phyloP scores from a whole-genome alignment of 2,329 filamentous ascomycete genomes.

The Trichoderma asperellum region DNA sequence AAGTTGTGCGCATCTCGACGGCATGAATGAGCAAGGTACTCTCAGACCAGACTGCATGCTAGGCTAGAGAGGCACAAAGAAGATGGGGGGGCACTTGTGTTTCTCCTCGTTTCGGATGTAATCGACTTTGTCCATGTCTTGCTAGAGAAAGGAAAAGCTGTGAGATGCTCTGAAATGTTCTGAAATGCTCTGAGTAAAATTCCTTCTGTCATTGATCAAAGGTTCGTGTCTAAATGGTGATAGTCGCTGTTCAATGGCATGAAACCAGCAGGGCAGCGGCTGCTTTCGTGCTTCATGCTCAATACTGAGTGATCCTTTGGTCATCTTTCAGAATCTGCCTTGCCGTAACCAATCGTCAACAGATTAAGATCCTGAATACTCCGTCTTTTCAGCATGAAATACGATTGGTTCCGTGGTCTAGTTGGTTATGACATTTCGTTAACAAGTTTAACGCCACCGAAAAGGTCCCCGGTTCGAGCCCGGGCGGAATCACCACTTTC shows the following conservation, averaged over 20 bases:
- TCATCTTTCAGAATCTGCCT: background rate
- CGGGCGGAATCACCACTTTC: conserved; percentile 25
- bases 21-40: background rate
- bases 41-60: background rate
- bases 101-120: background rate
- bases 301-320: background rate
- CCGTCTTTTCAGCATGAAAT: background rate
- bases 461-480: conserved; percentile 29
- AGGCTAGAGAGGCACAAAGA: background rate
- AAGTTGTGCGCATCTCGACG: background rate
- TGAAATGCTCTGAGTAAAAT: background rate
- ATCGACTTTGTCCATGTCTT: background rate
- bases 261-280: background rate
- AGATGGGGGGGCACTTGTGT: background rate
- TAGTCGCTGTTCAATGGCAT: background rate
- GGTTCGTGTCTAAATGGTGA: background rate
- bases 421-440: conserved; percentile 29
- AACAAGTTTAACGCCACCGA: conserved; percentile 27
- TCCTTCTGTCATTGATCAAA: background rate
- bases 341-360: background rate
- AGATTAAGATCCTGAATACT: background rate
- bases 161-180: background rate
- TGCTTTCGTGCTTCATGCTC: background rate
- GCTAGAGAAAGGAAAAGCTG: background rate
- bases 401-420: conserved; percentile 27